phyloP scores from a whole-genome alignment of 2,329 filamentous ascomycete genomes.

The Ambrosiella beaveri region DNA sequence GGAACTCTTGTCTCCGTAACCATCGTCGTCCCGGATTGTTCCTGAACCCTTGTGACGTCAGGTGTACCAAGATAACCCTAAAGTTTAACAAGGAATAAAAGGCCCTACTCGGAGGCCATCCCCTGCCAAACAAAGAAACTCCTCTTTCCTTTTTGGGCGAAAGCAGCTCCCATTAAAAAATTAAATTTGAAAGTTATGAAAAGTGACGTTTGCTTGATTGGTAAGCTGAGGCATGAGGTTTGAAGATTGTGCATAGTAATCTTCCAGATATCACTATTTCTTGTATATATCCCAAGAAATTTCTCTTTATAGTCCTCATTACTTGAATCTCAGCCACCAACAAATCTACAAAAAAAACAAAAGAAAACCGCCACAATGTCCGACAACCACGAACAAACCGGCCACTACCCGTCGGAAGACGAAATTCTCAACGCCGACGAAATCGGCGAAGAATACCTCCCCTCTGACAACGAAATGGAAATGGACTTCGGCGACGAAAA shows the following conservation, averaged over 20 bases:
- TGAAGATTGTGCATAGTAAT: no score
- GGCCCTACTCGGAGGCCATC: neutral
- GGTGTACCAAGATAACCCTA: neutral
- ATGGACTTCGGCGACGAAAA: slow-evolving; percentile 65
- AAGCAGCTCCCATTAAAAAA: neutral
- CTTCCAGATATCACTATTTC: no score
- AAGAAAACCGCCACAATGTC: slow-evolving; percentile 3
- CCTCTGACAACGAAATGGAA: slow-evolving; percentile 42
- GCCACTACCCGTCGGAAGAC: slow-evolving; percentile 10
- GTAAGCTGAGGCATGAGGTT: neutral
- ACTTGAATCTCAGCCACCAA: neutral
- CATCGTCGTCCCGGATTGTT: no score
- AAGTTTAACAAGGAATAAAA: neutral
- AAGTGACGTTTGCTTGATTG: neutral
- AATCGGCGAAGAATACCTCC: slow-evolving; percentile 15
- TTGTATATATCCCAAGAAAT: no score
- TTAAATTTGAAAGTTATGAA: no score
- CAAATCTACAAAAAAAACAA: neutral
- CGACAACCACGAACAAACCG: neutral
- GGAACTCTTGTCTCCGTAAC: no score
- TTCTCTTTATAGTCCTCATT: neutral
- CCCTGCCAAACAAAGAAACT: slow-evolving; percentile 1
- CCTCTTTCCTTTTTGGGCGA: slow-evolving; percentile 9
- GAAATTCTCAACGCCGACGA: slow-evolving; percentile 13
- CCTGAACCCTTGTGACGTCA: neutral